Evolutionary conservation across 2,329 filamentous ascomycete genomes (phyloP).

Genomic region (Monosporascus sp.): DNA sequence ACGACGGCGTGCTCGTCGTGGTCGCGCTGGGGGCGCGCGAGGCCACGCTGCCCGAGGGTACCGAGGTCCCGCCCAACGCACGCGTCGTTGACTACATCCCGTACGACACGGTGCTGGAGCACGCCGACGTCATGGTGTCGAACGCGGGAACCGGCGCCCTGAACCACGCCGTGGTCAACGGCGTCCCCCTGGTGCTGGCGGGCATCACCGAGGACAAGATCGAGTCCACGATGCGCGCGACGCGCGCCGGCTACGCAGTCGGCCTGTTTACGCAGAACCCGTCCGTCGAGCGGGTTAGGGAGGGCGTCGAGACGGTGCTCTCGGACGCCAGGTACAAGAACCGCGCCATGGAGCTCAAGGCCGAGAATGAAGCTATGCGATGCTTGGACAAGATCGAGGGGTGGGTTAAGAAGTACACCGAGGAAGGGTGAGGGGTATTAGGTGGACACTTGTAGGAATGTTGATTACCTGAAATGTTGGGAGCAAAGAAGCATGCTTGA

Average conservation of each 20-base stretch:
- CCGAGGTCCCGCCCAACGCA: conserved; percentile 29
- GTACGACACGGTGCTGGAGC: conserved; percentile 37
- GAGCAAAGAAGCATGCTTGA: no score
- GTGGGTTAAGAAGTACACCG: conserved; percentile 21
- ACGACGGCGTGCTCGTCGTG: conserved; percentile 30
- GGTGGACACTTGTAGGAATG: no score
- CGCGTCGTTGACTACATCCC: conserved; percentile 41
- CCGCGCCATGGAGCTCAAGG: conserved; percentile 19
- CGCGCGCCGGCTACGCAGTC: conserved; percentile 38
- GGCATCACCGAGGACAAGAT: conserved; percentile 15
- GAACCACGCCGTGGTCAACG: conserved; percentile 31
- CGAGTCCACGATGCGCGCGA: conserved; percentile 34
- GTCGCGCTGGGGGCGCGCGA: conserved; percentile 25
- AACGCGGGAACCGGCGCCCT: conserved; percentile 13
- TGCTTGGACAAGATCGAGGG: conserved; percentile 14
- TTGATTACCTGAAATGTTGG: no score
- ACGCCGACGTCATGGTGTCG: conserved; percentile 27
- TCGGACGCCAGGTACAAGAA: conserved; percentile 3
- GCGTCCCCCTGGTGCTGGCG: conserved; percentile 11
- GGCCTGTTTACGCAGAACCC: conserved; percentile 34
- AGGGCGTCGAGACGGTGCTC: conserved; percentile 7
- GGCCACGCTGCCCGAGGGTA: conserved; percentile 17
- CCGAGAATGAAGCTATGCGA: conserved; percentile 26
- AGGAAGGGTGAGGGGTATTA: conserved; percentile 2
- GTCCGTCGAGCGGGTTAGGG: conserved; percentile 6